Percentiles rank a stretch among this genome's conserved stretches.
phyloP scores from a whole-genome alignment of 169 alveolate species.

The Plasmodium knowlesi region DNA sequence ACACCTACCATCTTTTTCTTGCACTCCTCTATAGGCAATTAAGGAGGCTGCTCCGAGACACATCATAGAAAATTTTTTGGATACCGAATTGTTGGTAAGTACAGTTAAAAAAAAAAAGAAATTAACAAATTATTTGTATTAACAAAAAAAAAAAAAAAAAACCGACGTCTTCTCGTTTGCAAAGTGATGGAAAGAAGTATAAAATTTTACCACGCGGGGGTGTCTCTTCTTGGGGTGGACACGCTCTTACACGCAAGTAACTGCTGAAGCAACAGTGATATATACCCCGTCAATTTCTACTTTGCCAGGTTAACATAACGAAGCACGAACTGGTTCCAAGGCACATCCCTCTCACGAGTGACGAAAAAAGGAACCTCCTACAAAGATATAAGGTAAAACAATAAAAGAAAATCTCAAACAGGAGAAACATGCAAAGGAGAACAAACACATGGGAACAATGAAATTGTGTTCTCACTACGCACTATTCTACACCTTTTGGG shows the following conservation, averaged over 20 bases:
- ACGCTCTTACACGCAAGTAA: not conserved
- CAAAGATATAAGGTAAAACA: constrained; percentile 90
- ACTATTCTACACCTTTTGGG: not conserved
- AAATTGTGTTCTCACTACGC: not conserved
- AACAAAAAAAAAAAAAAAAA: not conserved
- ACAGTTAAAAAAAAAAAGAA: not conserved
- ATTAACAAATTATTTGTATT: not conserved
- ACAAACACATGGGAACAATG: not conserved
- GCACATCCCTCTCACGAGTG: constrained; percentile 94
- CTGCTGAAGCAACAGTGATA: not conserved
- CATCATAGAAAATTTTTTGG: constrained; percentile 91
- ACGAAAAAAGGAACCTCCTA: constrained; percentile 93
- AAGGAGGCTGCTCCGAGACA: constrained; percentile 93
- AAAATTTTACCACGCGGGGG: not conserved
- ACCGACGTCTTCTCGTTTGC: not conserved
- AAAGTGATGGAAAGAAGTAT: not conserved
- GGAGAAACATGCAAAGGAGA: not conserved
- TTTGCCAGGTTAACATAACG: constrained; percentile 94
- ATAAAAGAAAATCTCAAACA: not conserved
- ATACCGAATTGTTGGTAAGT: constrained; percentile 89
- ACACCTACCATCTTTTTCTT: not conserved
- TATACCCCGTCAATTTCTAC: not conserved
- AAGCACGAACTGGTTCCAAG: constrained; percentile 98
- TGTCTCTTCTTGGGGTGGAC: not conserved
- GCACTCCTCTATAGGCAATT: constrained; percentile 83